Evolutionary conservation across 495 filamentous ascomycete species (phyloP), one percentile per base, ranked within the genome.

Genomic region (Penicillium fimorum): DNA sequence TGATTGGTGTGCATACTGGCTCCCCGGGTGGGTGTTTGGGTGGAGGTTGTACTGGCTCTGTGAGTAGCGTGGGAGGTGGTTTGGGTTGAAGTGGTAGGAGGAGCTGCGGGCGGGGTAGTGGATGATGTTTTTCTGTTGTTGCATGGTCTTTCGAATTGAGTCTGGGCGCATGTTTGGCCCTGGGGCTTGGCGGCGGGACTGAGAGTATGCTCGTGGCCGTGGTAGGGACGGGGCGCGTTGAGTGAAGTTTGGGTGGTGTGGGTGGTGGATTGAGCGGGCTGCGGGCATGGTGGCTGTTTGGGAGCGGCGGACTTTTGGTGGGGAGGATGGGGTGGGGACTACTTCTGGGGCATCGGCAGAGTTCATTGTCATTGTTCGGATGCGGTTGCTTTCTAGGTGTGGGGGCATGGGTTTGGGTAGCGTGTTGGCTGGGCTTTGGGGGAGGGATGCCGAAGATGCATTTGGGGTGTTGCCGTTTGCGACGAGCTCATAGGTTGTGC

Each of bases 311-410:
- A 73, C 62, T 25, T 59, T 70, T 35, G 59, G 44, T 20, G 70
- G 66, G 32, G 62, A 61, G 18, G 60, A 53, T 4, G 71, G 41
- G 41, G 20, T 57, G 27, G 32, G 52, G 12, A 76, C 70, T 35
- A 76, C 70, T 56, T 75, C 73, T 11, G 75, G 75, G 3, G 73
- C 74, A 11, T 76, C 69, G 41, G 69, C 70, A 4, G 72, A 76
- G 62, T 65, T 74, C 60, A 66, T 72, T 25, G 72, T 74, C 61
- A 68, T 67, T 49, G 71, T 69, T 45, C 74, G 66, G 22, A 38
- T 46, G 30, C 61, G 56, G 15, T 62, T 55, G 15, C 54, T 54
- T 12, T 59, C 57, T 11, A 40, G 53, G 41, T 43, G 55, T 8
- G 35, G 18, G 20, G 25, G 32, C 38, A 46, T 61, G 0, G 37